Evolutionary conservation across 208 protist genomes (phyloP), one percentile per base, ranked within the genome.

Genomic region (Crithidia acanthocephali): DNA sequence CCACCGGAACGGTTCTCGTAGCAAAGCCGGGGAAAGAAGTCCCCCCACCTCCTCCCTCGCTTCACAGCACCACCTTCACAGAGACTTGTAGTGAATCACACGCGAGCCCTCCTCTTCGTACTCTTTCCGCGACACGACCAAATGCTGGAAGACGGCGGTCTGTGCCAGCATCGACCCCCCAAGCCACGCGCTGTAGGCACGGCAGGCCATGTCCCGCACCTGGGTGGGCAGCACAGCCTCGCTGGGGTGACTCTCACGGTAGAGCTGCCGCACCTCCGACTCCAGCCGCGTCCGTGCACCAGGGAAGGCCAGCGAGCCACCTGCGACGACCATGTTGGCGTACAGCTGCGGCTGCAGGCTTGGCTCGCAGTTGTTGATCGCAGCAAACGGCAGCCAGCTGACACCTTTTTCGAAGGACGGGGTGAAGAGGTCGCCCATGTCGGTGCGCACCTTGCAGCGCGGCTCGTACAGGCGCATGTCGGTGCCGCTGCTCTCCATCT

Each of bases 301-400:
- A 2, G 79, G 81, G 53, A 98, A 97, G 35, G 96, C 85, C 7
- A 97, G 84, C 16, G 83, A 94, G 48, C 96, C 96, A 32, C 98
- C 97, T 27, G 93, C 92, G 8, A 99, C 68, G 63, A 98, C 86
- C 48, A 99, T 97, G 73, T 98, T 98, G 22, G 62, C 70, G 81
- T 96, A 98, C 35, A 99, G 91, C 76, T 94, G 85, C 30, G 86
- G 74, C 48, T 93, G 81, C 45, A 98, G 83, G n/a, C 88, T 76
- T 15, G 90, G 64, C 68, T 98, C 94, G 73, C 94, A 98, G 61
- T 94, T 90, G 72, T 91, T 88, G 51, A 99, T 98, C 15, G 94
- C 76, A 1, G 97, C 78, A 71, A 95, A 98, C 45, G 90, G 82
- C 28, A 97, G 79, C 86, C 97, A 93, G 59, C 93, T 93, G 53